Conservation (phyloP, 805 yeast genomes). For the Candida chilensis region DNA sequence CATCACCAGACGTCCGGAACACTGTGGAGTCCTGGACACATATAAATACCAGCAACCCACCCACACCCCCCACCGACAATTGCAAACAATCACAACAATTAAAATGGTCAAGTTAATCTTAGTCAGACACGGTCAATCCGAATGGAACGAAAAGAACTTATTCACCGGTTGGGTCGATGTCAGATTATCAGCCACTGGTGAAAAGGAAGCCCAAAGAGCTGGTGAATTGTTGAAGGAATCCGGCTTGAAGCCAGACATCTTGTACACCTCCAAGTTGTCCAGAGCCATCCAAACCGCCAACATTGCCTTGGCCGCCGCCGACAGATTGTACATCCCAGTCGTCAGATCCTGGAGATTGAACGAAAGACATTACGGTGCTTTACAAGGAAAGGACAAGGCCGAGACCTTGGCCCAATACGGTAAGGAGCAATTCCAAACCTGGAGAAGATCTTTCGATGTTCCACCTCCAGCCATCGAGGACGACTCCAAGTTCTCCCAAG, state of each 20-base stretch:
- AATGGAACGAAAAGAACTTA: constrained; percentile 64
- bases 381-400: constrained; percentile 73
- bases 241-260: constrained; percentile 42
- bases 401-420: constrained; percentile 60
- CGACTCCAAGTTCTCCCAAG: constrained; percentile 32
- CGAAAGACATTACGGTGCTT: constrained; percentile 78
- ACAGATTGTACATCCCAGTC: constrained; percentile 40
- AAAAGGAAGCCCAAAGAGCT: constrained; percentile 56
- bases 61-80: no score
- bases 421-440: constrained; percentile 61
- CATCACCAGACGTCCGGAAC: no score
- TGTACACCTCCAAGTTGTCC: constrained; percentile 63
- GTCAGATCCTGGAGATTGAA: constrained; percentile 71
- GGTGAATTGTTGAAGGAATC: constrained; percentile 48
- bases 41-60: no score
- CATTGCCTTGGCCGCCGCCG: constrained; percentile 50
- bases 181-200: constrained; percentile 56
- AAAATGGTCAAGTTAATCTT: constrained; percentile 48
- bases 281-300: constrained; percentile 71
- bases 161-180: constrained; percentile 89
- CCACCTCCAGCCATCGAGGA: constrained; percentile 55
- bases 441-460: constrained; percentile 66
- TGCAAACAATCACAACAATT: no score
- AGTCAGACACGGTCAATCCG: constrained; percentile 79
- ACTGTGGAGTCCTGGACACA: no score